These are phyloP conservation scores for Talaromyces proteolyticus DNA, from an alignment of 495 filamentous ascomycete genomes.

Conservation along the genomic window DNA sequence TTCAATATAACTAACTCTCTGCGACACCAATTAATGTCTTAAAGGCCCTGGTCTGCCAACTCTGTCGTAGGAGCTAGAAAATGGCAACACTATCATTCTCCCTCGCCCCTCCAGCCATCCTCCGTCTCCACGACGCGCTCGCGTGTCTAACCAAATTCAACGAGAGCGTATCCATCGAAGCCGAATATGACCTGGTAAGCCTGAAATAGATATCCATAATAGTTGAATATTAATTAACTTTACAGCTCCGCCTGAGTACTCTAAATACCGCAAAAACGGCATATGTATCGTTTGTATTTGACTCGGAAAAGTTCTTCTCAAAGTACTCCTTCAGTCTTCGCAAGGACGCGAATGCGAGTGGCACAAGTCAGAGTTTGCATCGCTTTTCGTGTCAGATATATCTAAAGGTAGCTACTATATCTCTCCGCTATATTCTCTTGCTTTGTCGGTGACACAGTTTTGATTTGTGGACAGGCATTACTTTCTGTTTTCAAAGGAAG, in stretches of 20 bases:
- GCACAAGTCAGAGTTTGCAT: constrained; percentile 26
- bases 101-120: constrained; percentile 66
- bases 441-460: neutral
- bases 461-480: constrained; percentile 45
- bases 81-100: constrained; percentile 79
- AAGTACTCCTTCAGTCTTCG: constrained; percentile 47
- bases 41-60: too few species aligned
- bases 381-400: constrained; percentile 71
- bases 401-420: constrained; percentile 49
- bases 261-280: constrained; percentile 92
- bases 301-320: constrained; percentile 72
- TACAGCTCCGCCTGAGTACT: constrained; percentile 71
- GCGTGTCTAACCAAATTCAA: constrained; percentile 87
- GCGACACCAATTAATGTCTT: neutral
- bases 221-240: neutral
- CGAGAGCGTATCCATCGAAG: constrained; percentile 83
- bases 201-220: neutral
- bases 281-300: constrained; percentile 76
- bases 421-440: too few species aligned
- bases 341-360: constrained; percentile 4
- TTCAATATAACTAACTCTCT: too few species aligned
- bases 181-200: constrained; percentile 61
- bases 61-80: neutral
- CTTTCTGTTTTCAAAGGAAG: constrained; percentile 69
- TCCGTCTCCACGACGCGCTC: constrained; percentile 75